Evolutionary conservation across 2,329 filamentous ascomycete genomes (phyloP), one percentile per base, ranked within the genome.

Genomic region (Endocalyx cinctus): DNA sequence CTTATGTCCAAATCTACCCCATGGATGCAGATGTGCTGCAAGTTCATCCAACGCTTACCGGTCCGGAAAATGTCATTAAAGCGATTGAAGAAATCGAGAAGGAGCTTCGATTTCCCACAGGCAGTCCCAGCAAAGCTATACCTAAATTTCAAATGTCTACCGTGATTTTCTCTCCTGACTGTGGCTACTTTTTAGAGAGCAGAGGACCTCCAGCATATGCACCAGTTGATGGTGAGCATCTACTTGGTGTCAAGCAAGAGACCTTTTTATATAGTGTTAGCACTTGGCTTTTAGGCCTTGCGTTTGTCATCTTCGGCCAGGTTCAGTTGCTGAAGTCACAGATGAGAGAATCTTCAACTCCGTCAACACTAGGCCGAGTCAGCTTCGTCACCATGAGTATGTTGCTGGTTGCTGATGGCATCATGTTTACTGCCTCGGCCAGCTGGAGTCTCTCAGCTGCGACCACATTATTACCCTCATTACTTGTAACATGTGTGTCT

Each of bases 1-100:
- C 94, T 34, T 97, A 89, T 58, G 67, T 90, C 18, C 92, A 97
- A 55, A 71, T 90, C 25, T 72, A 84, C 41, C 76, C 78, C 2
- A 59, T 73, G 4, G 59, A 69, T 29, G 56, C 58, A 10, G 48
- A 57, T 7, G 52, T 57, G 14, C 42, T 66, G 15, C 50, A 57
- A 33, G 50, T 60, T 15, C 38, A 55, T 45, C 37, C 55, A 46
- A 37, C 53, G 41, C 30, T 52, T 32, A 59, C 48, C 25, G 47
- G 48, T 37, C 51, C 58, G 2, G 50, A 59, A 29, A 57, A 57
- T 27, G 53, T 62, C 32, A 47, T 52, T 29, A 58, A 60, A 28
- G 50, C 71, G 22, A 67, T 81, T 19, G 54, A 64, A 17, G 64
- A 70, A 28, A 71, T 84, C 37, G 80, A 84, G 55, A 61, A 69